Conservation (phyloP, 2,329 filamentous ascomycete genomes). For the Westerdykella ornata region DNA sequence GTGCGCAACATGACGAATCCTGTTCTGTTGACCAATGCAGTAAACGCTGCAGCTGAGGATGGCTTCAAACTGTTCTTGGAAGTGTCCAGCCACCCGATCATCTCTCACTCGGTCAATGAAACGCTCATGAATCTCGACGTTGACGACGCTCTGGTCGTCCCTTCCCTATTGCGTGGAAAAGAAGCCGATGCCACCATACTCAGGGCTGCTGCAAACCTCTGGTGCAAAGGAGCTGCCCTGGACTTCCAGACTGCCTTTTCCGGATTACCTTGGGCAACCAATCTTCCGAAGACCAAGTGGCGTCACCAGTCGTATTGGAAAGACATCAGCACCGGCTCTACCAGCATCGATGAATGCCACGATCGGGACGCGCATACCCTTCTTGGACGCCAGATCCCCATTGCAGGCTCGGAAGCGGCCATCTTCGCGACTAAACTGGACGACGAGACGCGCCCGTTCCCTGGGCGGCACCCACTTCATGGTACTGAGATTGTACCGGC, state of each 20-base stretch:
- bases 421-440: constrained; percentile 32
- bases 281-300: not conserved
- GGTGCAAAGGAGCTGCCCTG: constrained; percentile 25
- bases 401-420: constrained; percentile 9
- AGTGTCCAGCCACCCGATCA: constrained; percentile 39
- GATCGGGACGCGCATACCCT: constrained; percentile 13
- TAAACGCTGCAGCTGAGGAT: constrained; percentile 35
- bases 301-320: constrained; percentile 17
- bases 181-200: constrained; percentile 22
- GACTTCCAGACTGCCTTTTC: constrained; percentile 15
- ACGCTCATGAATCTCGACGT: constrained; percentile 30
- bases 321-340: constrained; percentile 5
- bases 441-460: constrained; percentile 38
- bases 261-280: constrained; percentile 20
- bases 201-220: constrained; percentile 24
- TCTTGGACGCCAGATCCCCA: constrained; percentile 8
- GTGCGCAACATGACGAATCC: constrained; percentile 37
- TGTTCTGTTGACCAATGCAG: constrained; percentile 34
- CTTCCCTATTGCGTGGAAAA: constrained; percentile 28
- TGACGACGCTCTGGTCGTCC: constrained; percentile 27
- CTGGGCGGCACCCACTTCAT: constrained; percentile 37
- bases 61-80: constrained; percentile 39
- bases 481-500: constrained; percentile 43
- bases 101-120: constrained; percentile 40
- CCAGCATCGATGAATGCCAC: constrained; percentile 5